Base-by-base conservation (phyloP, 1,284 basidiomycete species). In the Irpex lacteus region DNA sequence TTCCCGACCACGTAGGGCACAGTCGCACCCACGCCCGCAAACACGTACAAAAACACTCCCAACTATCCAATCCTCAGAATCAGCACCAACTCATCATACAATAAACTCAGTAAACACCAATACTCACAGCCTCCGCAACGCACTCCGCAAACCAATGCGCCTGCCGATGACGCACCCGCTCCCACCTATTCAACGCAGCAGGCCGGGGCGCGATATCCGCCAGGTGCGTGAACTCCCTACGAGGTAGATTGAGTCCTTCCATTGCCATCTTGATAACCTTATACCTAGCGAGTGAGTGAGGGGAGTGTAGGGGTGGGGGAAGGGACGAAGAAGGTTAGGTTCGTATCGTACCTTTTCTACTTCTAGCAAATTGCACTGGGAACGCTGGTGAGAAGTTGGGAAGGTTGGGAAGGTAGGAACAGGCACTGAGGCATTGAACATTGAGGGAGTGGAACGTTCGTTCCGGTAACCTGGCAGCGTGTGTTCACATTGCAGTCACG, bases 1-100 rank as follows among this genome's bases (percentile, higher is more conserved):
- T 74, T 80, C 37, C 85, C 86, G 7, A 88, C 70, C 15, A 84
- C 73, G 63, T 78, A 87, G 6, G 78, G 77, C 11, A 85, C 82
- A 2, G 82, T 82, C 1, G 88, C 80, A 40, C 87, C 88, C n/a
- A 86, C 75, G 58, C 87, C 85, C 15, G 80, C 78, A 68, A 85
- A 90, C 38, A 82, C 81, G 71, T 80, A 81, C 60, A 82, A 69
- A 70, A 82, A 82, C 19, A 78, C 79, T 7, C 81, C 81, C 65
- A 72, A 66, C 72, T 75, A 15, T 59, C 40, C 4, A 34, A 34
- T 34, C 32, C 32, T 34, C 32, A 34, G 5, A 34, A 34, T 34
- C 32, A 34, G 32, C 32, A 34, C 32, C 32, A 1, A 34, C 32
- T 34, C 32, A 34, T 6, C 32, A 34, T 6, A 34, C 32, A 34